A percentile compares a stretch with the other conserved stretches of the same genome.
Evolutionary conservation across 208 protist genomes (phyloP).

Genomic region (Leishmania mexicana): DNA sequence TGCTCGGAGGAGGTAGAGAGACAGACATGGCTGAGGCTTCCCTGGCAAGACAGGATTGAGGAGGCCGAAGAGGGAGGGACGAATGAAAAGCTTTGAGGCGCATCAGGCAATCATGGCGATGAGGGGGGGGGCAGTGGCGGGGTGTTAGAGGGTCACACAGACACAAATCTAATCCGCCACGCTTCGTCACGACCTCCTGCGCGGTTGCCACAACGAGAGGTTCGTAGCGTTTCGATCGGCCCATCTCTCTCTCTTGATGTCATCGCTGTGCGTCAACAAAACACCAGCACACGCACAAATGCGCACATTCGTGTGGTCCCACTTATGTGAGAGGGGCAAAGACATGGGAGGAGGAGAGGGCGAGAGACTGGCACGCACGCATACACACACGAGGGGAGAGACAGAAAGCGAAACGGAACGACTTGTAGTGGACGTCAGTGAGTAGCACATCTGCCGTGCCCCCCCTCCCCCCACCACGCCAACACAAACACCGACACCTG

Average conservation of each 20-base stretch:
- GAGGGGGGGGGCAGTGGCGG: neutral
- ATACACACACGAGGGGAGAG: neutral
- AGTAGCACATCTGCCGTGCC: neutral
- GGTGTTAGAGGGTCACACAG: neutral
- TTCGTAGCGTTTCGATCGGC: neutral
- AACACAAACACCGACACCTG: neutral
- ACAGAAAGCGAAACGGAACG: neutral
- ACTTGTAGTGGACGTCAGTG: neutral
- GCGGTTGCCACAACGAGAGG: neutral
- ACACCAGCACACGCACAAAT: neutral
- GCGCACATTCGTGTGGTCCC: neutral
- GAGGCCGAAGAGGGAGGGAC: neutral
- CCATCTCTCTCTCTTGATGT: neutral
- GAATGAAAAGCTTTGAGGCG: neutral
- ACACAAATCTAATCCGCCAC: neutral
- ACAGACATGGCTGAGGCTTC: constrained; percentile 9
- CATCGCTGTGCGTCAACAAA: neutral
- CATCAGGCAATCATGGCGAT: neutral
- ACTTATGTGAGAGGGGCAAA: neutral
- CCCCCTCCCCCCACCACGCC: neutral
- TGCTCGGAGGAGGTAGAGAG: constrained; percentile 8
- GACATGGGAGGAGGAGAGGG: neutral
- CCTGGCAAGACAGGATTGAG: constrained; percentile 7
- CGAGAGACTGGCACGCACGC: neutral
- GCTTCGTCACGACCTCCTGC: neutral